These are phyloP conservation scores for Chrysoporthe austroafricana DNA, from an alignment of 2,329 filamentous ascomycete species.

Conservation along the genomic window DNA sequence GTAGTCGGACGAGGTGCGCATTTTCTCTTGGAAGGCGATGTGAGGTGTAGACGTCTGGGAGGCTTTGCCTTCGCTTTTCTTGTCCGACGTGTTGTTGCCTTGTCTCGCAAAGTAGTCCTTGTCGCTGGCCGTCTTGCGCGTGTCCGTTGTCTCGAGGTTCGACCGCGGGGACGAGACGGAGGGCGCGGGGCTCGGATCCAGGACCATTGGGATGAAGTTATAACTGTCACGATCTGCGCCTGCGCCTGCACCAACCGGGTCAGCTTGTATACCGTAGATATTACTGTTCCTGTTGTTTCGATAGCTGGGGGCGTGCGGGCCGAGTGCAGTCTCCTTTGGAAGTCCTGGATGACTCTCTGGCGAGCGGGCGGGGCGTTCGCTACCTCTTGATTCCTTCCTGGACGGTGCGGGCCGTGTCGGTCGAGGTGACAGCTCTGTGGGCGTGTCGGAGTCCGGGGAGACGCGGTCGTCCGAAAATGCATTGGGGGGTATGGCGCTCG, in stretches of 20 bases:
- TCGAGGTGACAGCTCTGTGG: slow-evolving; percentile 70
- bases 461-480: slow-evolving; percentile 64
- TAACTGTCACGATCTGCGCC: slow-evolving; percentile 51
- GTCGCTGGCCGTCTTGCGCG: slow-evolving; percentile 50
- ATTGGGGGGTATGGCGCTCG: slow-evolving; percentile 67
- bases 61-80: slow-evolving; percentile 43
- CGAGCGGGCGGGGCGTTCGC: slow-evolving; percentile 56
- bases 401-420: slow-evolving; percentile 54
- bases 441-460: slow-evolving; percentile 66
- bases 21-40: slow-evolving; percentile 88
- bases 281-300: slow-evolving; percentile 77
- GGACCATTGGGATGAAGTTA: slow-evolving; percentile 75
- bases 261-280: slow-evolving; percentile 50
- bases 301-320: slow-evolving; percentile 76
- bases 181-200: slow-evolving; percentile 69
- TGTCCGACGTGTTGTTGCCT: slow-evolving; percentile 44
- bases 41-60: slow-evolving; percentile 73
- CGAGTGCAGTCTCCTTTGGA: slow-evolving; percentile 61
- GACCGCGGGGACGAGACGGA: slow-evolving; percentile 56
- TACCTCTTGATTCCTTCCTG: slow-evolving; percentile 57
- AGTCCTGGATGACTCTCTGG: slow-evolving; percentile 55
- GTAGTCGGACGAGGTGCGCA: slow-evolving; percentile 65
- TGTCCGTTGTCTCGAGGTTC: slow-evolving; percentile 52
- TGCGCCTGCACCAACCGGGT: slow-evolving; percentile 42
- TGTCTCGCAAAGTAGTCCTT: slow-evolving; percentile 64